A percentile compares a stretch with the other conserved stretches of the same genome.
Evolutionary conservation across 1,139 yeast species (phyloP).

Genomic region (Debaryomycetaceae sp.): DNA sequence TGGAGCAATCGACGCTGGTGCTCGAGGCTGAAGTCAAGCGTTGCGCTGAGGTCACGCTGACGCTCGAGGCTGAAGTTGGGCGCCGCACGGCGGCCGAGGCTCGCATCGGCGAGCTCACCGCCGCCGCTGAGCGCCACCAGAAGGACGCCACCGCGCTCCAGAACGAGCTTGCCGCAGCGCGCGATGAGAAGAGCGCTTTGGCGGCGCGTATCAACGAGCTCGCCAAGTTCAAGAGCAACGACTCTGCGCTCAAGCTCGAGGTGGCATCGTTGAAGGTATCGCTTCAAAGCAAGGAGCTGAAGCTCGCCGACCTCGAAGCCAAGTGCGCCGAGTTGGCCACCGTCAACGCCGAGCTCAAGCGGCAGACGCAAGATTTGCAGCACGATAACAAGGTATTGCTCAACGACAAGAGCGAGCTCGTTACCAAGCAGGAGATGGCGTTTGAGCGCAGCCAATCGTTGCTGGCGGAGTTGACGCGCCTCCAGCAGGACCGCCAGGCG

Average conservation of each 20-base stretch:
- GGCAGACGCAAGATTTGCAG: constrained; percentile 40
- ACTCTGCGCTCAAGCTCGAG: constrained; percentile 39
- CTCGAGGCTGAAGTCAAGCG: constrained; percentile 28
- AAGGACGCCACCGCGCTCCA: constrained; percentile 9
- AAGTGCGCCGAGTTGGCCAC: constrained; percentile 31
- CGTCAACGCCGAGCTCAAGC: constrained; percentile 35
- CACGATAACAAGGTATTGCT: constrained; percentile 26
- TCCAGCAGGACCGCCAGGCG: constrained; percentile 50
- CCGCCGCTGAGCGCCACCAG: neutral
- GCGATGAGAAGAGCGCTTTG: constrained; percentile 23
- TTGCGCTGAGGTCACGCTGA: constrained; percentile 11
- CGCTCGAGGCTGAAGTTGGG: too few species aligned
- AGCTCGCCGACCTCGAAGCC: constrained; percentile 41
- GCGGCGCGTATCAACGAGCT: constrained; percentile 27
- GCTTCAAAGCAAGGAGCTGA: constrained; percentile 45
- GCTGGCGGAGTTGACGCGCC: constrained; percentile 29
- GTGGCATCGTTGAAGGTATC: constrained; percentile 36
- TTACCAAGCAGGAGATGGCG: constrained; percentile 37
- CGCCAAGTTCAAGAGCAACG: constrained; percentile 31
- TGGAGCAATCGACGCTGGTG: too few species aligned
- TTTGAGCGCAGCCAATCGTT: constrained; percentile 32
- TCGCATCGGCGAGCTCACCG: constrained; percentile 1
- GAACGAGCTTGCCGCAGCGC: constrained; percentile 20
- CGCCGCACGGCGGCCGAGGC: too few species aligned
- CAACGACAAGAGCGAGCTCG: constrained; percentile 35